phyloP scores from a whole-genome alignment of 2,329 filamentous ascomycete genomes.

The Kalaharituber pfeilii region DNA sequence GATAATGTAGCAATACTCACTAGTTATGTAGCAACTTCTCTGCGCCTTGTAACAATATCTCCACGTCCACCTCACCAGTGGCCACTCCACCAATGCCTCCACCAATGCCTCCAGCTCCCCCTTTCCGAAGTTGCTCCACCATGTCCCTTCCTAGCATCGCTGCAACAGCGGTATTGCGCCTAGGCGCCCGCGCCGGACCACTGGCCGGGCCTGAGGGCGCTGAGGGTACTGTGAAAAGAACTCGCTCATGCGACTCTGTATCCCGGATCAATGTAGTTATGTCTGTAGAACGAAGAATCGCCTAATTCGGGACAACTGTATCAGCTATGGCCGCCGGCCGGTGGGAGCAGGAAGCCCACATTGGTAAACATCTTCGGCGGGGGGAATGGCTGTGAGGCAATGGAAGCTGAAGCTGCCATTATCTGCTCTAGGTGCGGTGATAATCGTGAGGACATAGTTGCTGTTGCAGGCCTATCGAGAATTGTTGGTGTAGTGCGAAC shows the following conservation, averaged over 20 bases:
- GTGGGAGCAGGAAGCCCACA: constrained; percentile 9
- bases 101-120: constrained; percentile 37
- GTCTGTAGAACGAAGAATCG: constrained; percentile 70
- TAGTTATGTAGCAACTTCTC: constrained; percentile 85
- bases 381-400: constrained; percentile 40
- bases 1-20: constrained; percentile 29
- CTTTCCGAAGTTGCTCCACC: constrained; percentile 57
- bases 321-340: neutral
- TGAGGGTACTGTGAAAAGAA: constrained; percentile 79
- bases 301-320: constrained; percentile 25
- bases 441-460: constrained; percentile 15
- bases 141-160: constrained; percentile 76
- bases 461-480: too few species aligned
- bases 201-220: constrained; percentile 31
- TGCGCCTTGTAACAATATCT: constrained; percentile 65
- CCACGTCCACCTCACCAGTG: constrained; percentile 65
- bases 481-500: neutral
- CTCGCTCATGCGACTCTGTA: constrained; percentile 84
- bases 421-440: constrained; percentile 16
- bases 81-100: constrained; percentile 30
- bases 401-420: constrained; percentile 4
- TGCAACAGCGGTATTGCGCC: constrained; percentile 67
- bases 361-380: constrained; percentile 91
- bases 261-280: constrained; percentile 91
- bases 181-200: constrained; percentile 35